phyloP scores from a whole-genome alignment of 345 rosid species.

The Populus tremula region DNA sequence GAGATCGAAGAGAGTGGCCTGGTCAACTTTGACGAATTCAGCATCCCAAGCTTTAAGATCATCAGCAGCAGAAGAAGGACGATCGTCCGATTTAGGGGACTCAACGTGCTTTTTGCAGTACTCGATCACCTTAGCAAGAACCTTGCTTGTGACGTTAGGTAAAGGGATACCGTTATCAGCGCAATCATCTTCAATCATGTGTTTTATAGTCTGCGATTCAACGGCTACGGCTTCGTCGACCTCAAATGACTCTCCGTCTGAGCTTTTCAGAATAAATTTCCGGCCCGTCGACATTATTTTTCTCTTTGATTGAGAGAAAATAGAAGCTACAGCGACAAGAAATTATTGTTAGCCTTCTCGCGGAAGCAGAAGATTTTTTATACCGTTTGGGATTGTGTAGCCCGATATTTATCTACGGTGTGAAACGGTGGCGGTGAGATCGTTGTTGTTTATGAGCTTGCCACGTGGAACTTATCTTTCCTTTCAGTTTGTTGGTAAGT shows the following conservation, averaged over 20 bases:
- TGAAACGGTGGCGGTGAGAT: background rate
- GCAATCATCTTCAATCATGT: conserved; percentile 18
- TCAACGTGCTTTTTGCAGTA: conserved; percentile 28
- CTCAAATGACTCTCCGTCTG: conserved; percentile 18
- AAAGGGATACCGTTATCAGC: conserved; percentile 19
- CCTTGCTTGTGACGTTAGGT: conserved; percentile 20
- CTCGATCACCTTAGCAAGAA: conserved; percentile 20
- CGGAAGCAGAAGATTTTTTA: background rate
- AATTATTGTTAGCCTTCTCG: too few species aligned
- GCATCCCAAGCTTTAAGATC: conserved; percentile 22
- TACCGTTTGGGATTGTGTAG: background rate
- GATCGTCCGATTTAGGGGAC: conserved; percentile 25
- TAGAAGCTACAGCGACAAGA: background rate
- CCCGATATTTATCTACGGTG: background rate
- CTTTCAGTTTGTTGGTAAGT: background rate
- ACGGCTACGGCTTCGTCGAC: conserved; percentile 20
- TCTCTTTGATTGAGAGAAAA: background rate
- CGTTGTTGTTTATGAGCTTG: background rate
- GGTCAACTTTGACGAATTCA: conserved; percentile 28
- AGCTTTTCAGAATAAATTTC: conserved; percentile 15
- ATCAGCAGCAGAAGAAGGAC: conserved; percentile 1
- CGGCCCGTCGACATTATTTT: background rate
- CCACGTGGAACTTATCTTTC: background rate
- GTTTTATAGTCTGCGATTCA: conserved; percentile 20
- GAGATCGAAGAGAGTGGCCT: conserved; percentile 24